Evolutionary conservation across 1,284 basidiomycete species (phyloP), one percentile per base, ranked within the genome.

Genomic region (Leccinum pallidistipes): DNA sequence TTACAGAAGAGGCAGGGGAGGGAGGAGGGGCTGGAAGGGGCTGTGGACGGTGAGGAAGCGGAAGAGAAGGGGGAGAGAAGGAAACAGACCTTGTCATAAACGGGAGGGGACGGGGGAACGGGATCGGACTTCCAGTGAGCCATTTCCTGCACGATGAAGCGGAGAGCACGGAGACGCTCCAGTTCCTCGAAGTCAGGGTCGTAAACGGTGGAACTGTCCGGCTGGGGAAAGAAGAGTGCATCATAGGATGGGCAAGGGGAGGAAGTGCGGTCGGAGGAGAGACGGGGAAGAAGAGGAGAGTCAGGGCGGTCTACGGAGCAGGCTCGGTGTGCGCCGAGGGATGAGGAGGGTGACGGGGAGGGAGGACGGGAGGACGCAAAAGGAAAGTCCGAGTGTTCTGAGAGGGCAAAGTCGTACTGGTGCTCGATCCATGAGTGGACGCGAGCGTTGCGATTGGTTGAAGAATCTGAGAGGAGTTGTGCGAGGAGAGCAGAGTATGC

Each of bases 401-500:
- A 65, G 36, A 75, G 62, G 16, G 70, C 71, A 69, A 73, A 73
- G 64, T 73, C 74, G 55, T 73, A 73, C 18, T 73, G 71, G 27
- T 76, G 73, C 50, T 73, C 71, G 27, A 73, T 73, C 74, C 71
- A 73, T 0, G 74, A 75, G 49, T 73, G 73, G 0, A 73, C 67
- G 4, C 71, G 69, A 0, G 72, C 69, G 6, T 73, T 66, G 64
- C 74, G 73, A 1, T 68, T 38, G 0, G 55, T 8, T 3, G 74
- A 56, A 0, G 69, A 62, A 57, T 69, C 71, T 0, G 67, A 64
- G 57, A 73, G 64, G 1, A 76, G 65, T 12, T 73, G 74, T 0
- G 65, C 57, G 49, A 73, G 73, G 5, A 73, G 60, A 0, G 58
- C 64, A 10, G 73, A 71, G 51, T 75, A 73, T 0, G 74, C 71